Base-by-base conservation (phyloP, 2,329 filamentous ascomycete genomes). In the Exutisphaerella laricina region DNA sequence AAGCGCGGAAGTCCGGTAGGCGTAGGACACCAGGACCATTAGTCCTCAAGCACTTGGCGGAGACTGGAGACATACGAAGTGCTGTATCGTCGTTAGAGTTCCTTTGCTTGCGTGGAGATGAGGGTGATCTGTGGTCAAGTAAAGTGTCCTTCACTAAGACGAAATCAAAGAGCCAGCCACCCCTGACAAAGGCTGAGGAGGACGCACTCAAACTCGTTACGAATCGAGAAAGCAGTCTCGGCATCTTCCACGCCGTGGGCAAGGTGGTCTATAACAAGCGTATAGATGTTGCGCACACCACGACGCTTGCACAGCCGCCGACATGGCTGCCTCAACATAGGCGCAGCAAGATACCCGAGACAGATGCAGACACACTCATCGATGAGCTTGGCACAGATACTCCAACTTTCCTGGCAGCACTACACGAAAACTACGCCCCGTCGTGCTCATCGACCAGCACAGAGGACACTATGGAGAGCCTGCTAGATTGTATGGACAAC, bases 191-290 rank as follows among this genome's bases (percentile, higher is more conserved):
- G 48, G 82, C 84, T 58, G 92, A 97, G 63, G 72, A 78, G 45
- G 84, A 94, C 50, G 89, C 81, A 4, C 66, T 97, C 7, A 80
- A 88, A 58, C 70, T 92, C 46, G 78, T 97, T 16, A 88, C 85
- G 1, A 87, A 89, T 58, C 79, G 92, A 43, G 92, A 97, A 67
- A 83, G 85, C 12, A 95, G 84, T 50, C 71, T 98, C 2, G 92
- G 90, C 1, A 88, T 98, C 38, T 98, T 98, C 59, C 92, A 98
- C 63, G 88, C 92, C 0, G 85, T 97, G 9, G 92, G 90, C 3
- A 96, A 92, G 61, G 86, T 98, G 2, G 82, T 97, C 1, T 94
- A 97, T 69, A 98, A 98, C 69, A 98, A 96, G 63, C 78, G 92
- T 33, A 76, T 84, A 16, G 79, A 83, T 20, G 61, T 64, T 3